Evolutionary conservation across 768 basidiomycete species (phyloP).

Genomic region (Panellus pusillus): DNA sequence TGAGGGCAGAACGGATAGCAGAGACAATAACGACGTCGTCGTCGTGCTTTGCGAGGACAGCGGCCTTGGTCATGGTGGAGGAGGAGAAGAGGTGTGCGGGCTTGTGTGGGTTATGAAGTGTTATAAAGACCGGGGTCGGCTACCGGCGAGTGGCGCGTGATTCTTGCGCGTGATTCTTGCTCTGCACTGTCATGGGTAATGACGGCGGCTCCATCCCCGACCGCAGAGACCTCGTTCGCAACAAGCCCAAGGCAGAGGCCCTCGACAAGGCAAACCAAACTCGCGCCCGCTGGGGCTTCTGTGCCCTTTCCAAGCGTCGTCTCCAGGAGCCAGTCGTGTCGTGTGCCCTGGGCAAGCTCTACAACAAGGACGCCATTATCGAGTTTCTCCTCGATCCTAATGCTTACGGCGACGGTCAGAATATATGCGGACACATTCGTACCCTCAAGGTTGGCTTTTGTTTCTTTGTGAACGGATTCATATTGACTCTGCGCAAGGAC

Average conservation of each 20-base stretch:
- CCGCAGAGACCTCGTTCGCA: slow-evolving; percentile 74
- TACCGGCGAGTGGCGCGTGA: neutral
- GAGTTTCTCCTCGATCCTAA: slow-evolving; percentile 84
- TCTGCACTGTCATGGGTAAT: slow-evolving; percentile 67
- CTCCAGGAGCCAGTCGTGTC: slow-evolving; percentile 89
- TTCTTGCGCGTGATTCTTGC: no score
- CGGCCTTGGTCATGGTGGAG: slow-evolving; percentile 41
- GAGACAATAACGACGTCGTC: slow-evolving; percentile 90
- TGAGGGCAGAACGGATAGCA: slow-evolving; percentile 88
- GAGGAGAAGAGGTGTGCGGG: no score
- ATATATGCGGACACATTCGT: slow-evolving; percentile 90
- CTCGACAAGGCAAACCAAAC: slow-evolving; percentile 91
- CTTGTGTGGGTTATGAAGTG: no score
- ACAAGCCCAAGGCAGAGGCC: slow-evolving; percentile 77
- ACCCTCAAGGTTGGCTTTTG: slow-evolving; percentile 73
- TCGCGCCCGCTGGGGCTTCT: slow-evolving; percentile 87
- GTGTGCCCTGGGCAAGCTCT: slow-evolving; percentile 89
- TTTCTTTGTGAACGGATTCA: neutral
- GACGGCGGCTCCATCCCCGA: slow-evolving; percentile 89
- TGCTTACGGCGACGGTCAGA: slow-evolving; percentile 86
- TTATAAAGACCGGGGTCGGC: neutral
- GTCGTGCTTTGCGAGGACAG: slow-evolving; percentile 68
- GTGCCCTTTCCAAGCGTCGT: slow-evolving; percentile 93
- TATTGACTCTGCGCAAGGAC: slow-evolving; percentile 52
- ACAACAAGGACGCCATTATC: slow-evolving; percentile 93